Percentiles rank a stretch among this genome's conserved stretches.
phyloP scores from a whole-genome alignment of 805 yeast genomes.

The Candida ortonii region DNA sequence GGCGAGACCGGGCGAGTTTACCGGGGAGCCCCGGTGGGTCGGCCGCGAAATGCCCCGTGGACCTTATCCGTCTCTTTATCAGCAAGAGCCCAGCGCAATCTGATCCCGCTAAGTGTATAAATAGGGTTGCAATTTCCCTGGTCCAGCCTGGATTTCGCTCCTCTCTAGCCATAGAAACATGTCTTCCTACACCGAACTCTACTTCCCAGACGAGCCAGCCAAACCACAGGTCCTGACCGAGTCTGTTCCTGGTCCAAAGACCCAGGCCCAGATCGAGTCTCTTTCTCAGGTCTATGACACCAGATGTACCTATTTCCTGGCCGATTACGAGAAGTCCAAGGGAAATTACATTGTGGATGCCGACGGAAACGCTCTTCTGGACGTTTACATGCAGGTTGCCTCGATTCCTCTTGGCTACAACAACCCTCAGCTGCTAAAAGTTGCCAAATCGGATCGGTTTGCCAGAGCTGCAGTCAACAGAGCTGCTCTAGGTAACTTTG shows the following conservation, averaged over 20 bases:
- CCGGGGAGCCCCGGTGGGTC: no score
- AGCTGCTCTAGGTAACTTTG: slow-evolving; percentile 83
- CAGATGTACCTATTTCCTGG: slow-evolving; percentile 70
- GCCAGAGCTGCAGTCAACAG: slow-evolving; percentile 72
- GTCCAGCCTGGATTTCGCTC: no score
- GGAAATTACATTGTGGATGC: slow-evolving; percentile 82
- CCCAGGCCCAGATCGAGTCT: slow-evolving; percentile 48
- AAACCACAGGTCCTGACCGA: slow-evolving; percentile 60
- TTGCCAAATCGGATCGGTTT: slow-evolving; percentile 69
- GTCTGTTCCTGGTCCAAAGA: slow-evolving; percentile 74
- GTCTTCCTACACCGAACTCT: slow-evolving; percentile 46
- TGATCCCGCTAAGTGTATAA: no score
- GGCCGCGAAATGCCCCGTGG: no score
- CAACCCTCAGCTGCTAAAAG: slow-evolving; percentile 69
- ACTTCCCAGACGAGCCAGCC: slow-evolving; percentile 80
- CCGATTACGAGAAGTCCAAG: slow-evolving; percentile 67
- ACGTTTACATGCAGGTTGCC: slow-evolving; percentile 80
- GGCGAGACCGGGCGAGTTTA: no score
- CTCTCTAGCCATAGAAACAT: no score
- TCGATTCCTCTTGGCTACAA: slow-evolving; percentile 85
- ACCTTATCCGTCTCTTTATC: no score
- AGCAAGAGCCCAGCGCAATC: no score
- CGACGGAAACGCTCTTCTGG: slow-evolving; percentile 74
- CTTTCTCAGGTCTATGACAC: slow-evolving; percentile 66
- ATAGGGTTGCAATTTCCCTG: no score